Evolutionary conservation across 2,329 filamentous ascomycete genomes (phyloP).

Genomic region (Colletotrichum sansevieriae): DNA sequence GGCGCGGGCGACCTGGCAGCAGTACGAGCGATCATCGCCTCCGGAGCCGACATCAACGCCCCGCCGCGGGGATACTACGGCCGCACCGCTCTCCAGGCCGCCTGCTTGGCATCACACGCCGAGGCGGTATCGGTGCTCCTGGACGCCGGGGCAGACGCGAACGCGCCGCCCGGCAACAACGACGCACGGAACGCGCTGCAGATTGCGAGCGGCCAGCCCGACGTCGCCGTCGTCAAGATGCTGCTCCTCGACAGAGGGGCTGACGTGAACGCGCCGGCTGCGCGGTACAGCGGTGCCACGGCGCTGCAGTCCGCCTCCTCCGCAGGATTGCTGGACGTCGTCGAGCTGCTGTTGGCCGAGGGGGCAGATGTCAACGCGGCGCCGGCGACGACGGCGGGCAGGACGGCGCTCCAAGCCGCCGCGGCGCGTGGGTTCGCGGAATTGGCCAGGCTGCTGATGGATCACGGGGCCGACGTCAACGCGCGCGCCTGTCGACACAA

Average conservation of each 20-base stretch:
- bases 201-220: constrained; percentile 50
- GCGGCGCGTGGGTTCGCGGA: constrained; percentile 26
- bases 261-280: constrained; percentile 47
- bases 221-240: constrained; percentile 43
- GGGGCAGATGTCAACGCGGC: constrained; percentile 52
- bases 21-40: constrained; percentile 46
- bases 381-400: constrained; percentile 40
- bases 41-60: constrained; percentile 49
- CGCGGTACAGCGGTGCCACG: constrained; percentile 53
- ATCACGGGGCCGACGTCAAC: constrained; percentile 43
- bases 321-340: constrained; percentile 45
- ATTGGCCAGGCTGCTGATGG: constrained; percentile 37
- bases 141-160: constrained; percentile 49
- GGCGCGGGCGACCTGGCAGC: constrained; percentile 48
- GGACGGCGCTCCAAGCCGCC: constrained; percentile 46
- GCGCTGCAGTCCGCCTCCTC: constrained; percentile 54
- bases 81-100: constrained; percentile 54
- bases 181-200: constrained; percentile 55
- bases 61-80: constrained; percentile 51
- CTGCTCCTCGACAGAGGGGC: constrained; percentile 48
- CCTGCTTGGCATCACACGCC: constrained; percentile 47
- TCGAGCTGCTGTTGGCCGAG: constrained; percentile 46
- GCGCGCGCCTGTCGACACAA: constrained; percentile 40
- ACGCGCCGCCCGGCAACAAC: constrained; percentile 51
- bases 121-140: constrained; percentile 48